Evolutionary conservation across 495 filamentous ascomycete genomes (phyloP).

Genomic region (Penicillium soppii): DNA sequence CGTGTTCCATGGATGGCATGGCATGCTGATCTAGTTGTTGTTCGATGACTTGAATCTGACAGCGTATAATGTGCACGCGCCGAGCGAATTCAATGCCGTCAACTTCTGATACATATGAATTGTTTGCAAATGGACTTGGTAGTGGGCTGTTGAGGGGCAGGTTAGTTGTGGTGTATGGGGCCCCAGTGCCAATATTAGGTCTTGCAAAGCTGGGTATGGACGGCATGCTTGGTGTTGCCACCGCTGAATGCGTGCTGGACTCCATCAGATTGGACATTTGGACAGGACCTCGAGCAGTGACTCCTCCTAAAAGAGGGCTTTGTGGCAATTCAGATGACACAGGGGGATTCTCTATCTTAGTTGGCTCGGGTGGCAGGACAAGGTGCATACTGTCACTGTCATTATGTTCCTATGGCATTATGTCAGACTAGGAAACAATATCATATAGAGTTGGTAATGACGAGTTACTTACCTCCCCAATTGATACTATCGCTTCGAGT

Average conservation of each 20-base stretch:
- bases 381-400: constrained; percentile 55
- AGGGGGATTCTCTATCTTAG: background rate
- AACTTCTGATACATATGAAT: background rate
- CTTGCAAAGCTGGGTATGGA: background rate
- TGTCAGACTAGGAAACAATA: constrained; percentile 11
- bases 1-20: constrained; percentile 29
- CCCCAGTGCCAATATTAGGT: background rate
- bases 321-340: background rate
- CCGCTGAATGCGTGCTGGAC: background rate
- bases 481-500: constrained; percentile 57
- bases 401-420: constrained; percentile 35
- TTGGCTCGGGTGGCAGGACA: constrained; percentile 51
- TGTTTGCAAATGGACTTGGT: background rate
- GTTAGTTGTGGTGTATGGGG: background rate
- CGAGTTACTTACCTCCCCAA: constrained; percentile 49
- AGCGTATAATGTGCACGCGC: constrained; percentile 5
- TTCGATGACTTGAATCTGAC: constrained; percentile 37
- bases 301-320: background rate
- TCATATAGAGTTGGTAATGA: background rate
- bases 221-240: background rate
- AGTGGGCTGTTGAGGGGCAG: background rate
- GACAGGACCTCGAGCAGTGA: background rate
- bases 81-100: background rate
- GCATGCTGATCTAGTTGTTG: constrained; percentile 39
- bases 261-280: background rate